phyloP scores from a whole-genome alignment of 305 asterid species.

The Fraxinus platypoda region DNA sequence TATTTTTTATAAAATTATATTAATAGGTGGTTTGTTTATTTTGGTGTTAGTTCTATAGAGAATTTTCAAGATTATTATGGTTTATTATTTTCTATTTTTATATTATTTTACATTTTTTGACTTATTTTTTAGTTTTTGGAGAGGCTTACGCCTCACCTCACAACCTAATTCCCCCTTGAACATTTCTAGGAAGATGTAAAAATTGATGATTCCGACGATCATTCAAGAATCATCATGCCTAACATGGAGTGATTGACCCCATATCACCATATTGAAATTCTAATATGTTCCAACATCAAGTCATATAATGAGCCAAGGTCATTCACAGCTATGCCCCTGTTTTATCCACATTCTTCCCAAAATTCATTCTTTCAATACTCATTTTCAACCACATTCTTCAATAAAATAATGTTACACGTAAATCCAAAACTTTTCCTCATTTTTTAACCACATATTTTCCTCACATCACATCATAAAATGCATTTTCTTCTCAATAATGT shows the following conservation, averaged over 20 bases:
- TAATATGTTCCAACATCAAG: background rate
- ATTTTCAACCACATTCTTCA: no score
- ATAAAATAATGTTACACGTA: no score
- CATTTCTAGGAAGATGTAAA: background rate
- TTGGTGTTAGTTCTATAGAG: background rate
- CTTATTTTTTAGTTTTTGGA: background rate
- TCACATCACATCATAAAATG: no score
- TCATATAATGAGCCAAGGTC: background rate
- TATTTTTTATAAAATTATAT: no score
- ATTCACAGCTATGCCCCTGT: background rate
- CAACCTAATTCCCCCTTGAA: background rate
- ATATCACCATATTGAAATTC: background rate
- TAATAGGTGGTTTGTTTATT: background rate
- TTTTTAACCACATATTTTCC: no score
- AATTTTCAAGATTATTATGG: background rate
- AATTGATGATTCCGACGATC: background rate
- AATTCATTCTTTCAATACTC: no score
- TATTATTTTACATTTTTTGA: background rate
- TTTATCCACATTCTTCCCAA: no score
- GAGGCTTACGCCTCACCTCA: background rate
- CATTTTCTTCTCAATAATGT: no score
- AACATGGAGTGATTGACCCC: background rate
- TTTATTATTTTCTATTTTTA: no score
- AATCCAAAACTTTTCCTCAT: no score
- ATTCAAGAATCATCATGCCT: background rate